Evolutionary conservation across 306 rosid genomes (phyloP).

Genomic region (Albizia julibrissin): DNA sequence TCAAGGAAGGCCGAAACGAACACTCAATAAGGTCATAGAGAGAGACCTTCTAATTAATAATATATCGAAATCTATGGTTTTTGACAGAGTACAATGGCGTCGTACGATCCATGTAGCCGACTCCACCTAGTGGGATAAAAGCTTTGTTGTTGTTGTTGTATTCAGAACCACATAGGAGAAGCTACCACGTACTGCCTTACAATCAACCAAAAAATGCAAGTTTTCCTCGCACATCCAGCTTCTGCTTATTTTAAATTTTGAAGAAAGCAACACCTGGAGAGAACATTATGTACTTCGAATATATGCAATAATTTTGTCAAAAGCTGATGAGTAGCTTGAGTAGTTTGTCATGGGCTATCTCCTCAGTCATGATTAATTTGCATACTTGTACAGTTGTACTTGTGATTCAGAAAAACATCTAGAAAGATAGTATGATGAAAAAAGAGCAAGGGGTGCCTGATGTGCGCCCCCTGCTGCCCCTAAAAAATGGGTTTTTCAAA

Average conservation of each 20-base stretch:
- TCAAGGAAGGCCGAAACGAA: too few species aligned
- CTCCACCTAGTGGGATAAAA: too few species aligned
- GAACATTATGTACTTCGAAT: conserved; percentile 19
- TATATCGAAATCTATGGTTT: too few species aligned
- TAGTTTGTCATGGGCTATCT: neutral
- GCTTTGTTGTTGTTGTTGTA: too few species aligned
- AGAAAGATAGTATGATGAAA: conserved; percentile 17
- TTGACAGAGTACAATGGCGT: too few species aligned
- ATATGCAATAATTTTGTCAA: neutral
- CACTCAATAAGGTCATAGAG: too few species aligned
- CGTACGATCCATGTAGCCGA: too few species aligned
- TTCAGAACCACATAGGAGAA: conserved; percentile 27
- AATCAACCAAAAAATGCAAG: neutral
- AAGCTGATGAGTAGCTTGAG: conserved; percentile 1
- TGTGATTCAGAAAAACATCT: neutral
- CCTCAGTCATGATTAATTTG: neutral
- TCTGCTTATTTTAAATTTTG: conserved; percentile 5
- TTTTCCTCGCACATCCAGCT: conserved; percentile 13
- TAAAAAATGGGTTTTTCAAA: too few species aligned
- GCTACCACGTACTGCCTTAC: neutral
- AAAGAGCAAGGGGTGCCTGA: neutral
- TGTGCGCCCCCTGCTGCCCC: too few species aligned
- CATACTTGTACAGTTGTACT: neutral
- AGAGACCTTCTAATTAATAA: too few species aligned
- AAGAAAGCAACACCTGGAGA: conserved; percentile 14